Conservation (phyloP, 1,139 yeast genomes). For the Blastobotrys raffinosifermentans region DNA sequence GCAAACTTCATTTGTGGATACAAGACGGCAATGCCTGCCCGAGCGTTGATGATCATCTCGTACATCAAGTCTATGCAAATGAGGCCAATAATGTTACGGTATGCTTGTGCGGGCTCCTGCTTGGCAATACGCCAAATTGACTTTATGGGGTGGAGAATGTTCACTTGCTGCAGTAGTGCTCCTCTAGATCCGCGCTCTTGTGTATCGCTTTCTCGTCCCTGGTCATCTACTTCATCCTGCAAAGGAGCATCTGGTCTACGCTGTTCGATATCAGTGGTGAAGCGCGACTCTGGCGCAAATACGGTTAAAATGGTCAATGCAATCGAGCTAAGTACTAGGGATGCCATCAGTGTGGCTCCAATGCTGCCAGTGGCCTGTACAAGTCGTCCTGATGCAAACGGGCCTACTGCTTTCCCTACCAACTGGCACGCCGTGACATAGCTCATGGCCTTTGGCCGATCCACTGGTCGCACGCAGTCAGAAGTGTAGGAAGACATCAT, state of each 20-base stretch:
- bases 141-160: slow-evolving; percentile 12
- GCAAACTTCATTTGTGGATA: slow-evolving; percentile 21
- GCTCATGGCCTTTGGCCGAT: slow-evolving; percentile 19
- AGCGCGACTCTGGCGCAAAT: slow-evolving; percentile 16
- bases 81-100: slow-evolving; percentile 15
- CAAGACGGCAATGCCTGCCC: slow-evolving; percentile 20
- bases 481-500: slow-evolving; percentile 18
- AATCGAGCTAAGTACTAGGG: background rate
- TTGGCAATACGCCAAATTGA: slow-evolving; percentile 13
- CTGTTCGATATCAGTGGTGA: background rate
- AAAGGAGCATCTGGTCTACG: background rate
- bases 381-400: slow-evolving; percentile 15
- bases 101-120: slow-evolving; percentile 6
- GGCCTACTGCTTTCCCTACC: slow-evolving; percentile 20
- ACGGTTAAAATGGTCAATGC: slow-evolving; percentile 9
- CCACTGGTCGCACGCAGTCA: slow-evolving; percentile 15
- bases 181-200: background rate
- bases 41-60: slow-evolving; percentile 19
- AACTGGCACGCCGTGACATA: slow-evolving; percentile 17
- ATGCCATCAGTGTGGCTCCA: slow-evolving; percentile 7
- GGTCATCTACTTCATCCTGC: background rate
- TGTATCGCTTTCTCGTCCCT: background rate
- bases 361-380: slow-evolving; percentile 10
- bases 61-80: slow-evolving; percentile 17
- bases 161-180: slow-evolving; percentile 5